phyloP scores from a whole-genome alignment of 371 early-diverging fungal species.

The Mortierella sp. region DNA sequence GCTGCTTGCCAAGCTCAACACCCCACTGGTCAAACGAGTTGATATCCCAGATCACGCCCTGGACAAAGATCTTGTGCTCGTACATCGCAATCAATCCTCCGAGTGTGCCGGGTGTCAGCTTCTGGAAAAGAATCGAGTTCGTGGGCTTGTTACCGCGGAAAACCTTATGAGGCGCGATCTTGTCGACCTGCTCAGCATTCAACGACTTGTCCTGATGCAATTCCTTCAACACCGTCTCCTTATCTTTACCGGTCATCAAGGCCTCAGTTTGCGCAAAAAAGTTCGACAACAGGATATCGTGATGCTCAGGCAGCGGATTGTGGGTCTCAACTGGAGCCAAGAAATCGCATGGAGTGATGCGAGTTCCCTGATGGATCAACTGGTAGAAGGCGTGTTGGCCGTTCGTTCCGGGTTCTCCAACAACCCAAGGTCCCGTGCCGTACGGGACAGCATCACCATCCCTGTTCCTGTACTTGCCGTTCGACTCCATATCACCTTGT shows the following conservation, averaged over 20 bases:
- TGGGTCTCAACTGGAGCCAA: slow-evolving; percentile 92
- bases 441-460: slow-evolving; percentile 81
- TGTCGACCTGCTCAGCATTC: slow-evolving; percentile 63
- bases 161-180: slow-evolving; percentile 89
- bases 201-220: slow-evolving; percentile 65
- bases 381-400: slow-evolving; percentile 99
- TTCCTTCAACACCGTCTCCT: slow-evolving; percentile 81
- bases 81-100: slow-evolving; percentile 97
- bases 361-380: slow-evolving; percentile 99
- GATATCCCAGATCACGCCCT: slow-evolving; percentile 98
- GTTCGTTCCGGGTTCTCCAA: slow-evolving; percentile 99
- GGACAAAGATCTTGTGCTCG: slow-evolving; percentile 99
- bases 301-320: slow-evolving; percentile 90
- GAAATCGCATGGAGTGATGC: slow-evolving; percentile 96
- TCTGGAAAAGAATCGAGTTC: slow-evolving; percentile 94
- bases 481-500: slow-evolving; percentile 99
- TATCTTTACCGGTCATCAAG: slow-evolving; percentile 94
- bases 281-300: slow-evolving; percentile 96
- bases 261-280: slow-evolving; percentile 99
- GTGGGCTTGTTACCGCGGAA: slow-evolving; percentile 98
- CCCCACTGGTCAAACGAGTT: slow-evolving; percentile 99
- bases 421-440: slow-evolving; percentile 97
- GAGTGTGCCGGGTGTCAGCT: slow-evolving; percentile 92
- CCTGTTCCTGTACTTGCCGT: slow-evolving; percentile 96
- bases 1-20: slow-evolving; percentile 99